Conservation (phyloP, 2,329 filamentous ascomycete genomes). For the Ophiocordyceps unilateralis region DNA sequence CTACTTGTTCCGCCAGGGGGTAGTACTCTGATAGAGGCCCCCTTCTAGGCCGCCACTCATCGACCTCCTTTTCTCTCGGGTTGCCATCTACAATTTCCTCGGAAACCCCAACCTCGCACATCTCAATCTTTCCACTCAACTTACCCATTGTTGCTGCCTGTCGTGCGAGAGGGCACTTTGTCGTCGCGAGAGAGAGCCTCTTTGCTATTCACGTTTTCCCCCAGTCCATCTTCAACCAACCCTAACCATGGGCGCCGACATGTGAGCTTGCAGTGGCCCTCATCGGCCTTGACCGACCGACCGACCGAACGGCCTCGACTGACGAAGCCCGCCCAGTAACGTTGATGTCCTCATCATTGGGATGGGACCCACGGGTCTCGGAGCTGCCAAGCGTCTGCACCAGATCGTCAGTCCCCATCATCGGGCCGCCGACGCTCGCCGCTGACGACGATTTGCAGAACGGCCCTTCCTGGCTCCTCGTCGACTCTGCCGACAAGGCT, state of each 20-base stretch:
- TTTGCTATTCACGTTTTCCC: background rate
- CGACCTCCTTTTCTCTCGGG: background rate
- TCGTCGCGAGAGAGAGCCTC: background rate
- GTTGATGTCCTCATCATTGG: slow-evolving; percentile 97
- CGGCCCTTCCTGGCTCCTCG: slow-evolving; percentile 85
- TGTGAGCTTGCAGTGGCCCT: slow-evolving; percentile 13
- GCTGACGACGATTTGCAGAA: slow-evolving; percentile 38
- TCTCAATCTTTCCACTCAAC: background rate
- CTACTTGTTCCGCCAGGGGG: background rate
- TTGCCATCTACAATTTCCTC: background rate
- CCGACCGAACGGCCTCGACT: slow-evolving; percentile 2
- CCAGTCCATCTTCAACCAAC: background rate
- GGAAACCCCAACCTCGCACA: background rate
- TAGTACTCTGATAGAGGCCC: background rate
- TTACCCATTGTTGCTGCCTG: slow-evolving; percentile 1
- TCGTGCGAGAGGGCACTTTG: background rate
- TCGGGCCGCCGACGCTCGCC: slow-evolving; percentile 2
- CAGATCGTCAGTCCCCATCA: slow-evolving; percentile 57
- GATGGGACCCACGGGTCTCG: slow-evolving; percentile 90
- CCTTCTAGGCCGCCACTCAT: background rate
- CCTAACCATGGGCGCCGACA: slow-evolving; percentile 18
- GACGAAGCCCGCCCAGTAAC: slow-evolving; percentile 35
- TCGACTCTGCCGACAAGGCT: slow-evolving; percentile 80
- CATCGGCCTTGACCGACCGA: too few species aligned
- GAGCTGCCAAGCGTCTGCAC: slow-evolving; percentile 93